Evolutionary conservation across 192 early-diverging fungal species (phyloP), one percentile per base, ranked within the genome.

Genomic region (Ramicandelaber brevisporus): DNA sequence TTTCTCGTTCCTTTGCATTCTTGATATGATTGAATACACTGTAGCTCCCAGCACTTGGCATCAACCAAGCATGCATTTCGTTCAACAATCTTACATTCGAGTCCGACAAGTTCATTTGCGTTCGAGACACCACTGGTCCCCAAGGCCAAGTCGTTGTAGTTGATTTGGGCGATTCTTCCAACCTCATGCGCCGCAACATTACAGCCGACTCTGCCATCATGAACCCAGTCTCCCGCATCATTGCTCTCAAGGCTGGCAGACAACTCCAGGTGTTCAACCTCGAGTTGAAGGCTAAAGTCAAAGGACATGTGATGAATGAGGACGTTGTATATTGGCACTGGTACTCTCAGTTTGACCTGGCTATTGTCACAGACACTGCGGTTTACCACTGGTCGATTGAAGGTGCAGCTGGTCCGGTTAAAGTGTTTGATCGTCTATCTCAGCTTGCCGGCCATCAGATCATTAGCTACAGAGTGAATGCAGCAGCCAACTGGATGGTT

Each of bases 311-410:
- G 31, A 90, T 90, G 86, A 53, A 61, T 38, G 92, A 98, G 30
- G 63, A 70, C 35, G 68, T 92, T 27, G 64, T 78, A 13, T 92
- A 73, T 43, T 95, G 89, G 89, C 88, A 79, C 41, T 98, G 92
- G 92, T 73, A 90, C 30, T 72, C 74, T 19, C 35, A 63, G 23
- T 83, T 66, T 31, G 70, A 77, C 12, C 52, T 95, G 21, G 92
- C 79, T 8, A 45, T 95, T 21, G 80, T 98, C 6, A 92, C 88
- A 13, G 70, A 74, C 17, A 70, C 57, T 1, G 46, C 76, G 11
- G 88, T 95, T 6, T 90, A 78, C 59, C 92, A 95, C 55, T 98
- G 92, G 92, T 74, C 80, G 24, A 81, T 95, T 30, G 87, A 95
- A 40, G 85, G 79, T 19, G 74, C 89, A 13, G 62, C 73, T 17